A percentile compares a stretch with the other conserved stretches of the same genome.
These are phyloP conservation scores for Solanum hybrid DNA, from an alignment of 305 asterid genomes.

Conservation along the genomic window DNA sequence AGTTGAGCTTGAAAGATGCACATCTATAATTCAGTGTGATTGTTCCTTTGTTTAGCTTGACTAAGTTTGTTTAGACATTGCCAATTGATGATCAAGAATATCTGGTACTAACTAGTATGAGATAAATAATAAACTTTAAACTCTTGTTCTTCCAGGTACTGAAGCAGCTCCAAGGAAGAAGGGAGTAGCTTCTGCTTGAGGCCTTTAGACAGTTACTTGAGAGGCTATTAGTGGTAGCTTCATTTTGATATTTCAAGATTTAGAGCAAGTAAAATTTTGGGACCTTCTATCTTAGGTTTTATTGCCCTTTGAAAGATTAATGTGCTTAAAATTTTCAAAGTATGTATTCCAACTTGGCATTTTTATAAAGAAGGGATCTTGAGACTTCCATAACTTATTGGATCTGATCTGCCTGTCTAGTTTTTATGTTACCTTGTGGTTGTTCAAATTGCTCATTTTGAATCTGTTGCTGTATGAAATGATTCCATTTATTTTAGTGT, in stretches of 20 bases:
- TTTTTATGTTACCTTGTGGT: not conserved
- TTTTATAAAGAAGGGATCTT: not conserved
- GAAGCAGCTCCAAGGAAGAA: slow-evolving; percentile 91
- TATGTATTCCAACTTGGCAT: not conserved
- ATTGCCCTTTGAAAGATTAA: not conserved
- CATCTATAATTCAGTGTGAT: not conserved
- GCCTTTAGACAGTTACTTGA: not conserved
- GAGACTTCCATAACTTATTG: not conserved
- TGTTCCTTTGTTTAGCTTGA: not conserved
- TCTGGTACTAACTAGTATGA: not conserved
- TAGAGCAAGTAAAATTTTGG: slow-evolving; percentile 14
- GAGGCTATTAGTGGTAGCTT: slow-evolving; percentile 12
- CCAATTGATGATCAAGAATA: not conserved
- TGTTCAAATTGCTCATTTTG: not conserved
- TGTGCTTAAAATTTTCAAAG: not conserved
- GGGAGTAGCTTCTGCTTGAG: slow-evolving; percentile 56
- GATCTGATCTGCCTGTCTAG: not conserved
- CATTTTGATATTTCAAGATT: slow-evolving; percentile 9
- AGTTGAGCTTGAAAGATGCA: not conserved
- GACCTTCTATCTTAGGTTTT: slow-evolving; percentile 10
- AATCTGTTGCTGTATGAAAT: not conserved
- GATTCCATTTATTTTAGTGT: not conserved
- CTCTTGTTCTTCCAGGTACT: slow-evolving; percentile 20
- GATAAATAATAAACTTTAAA: not conserved
- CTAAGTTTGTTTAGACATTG: not conserved